Conservation (phyloP, 2,329 filamentous ascomycete genomes). For the Scedosporium dehoogii region DNA sequence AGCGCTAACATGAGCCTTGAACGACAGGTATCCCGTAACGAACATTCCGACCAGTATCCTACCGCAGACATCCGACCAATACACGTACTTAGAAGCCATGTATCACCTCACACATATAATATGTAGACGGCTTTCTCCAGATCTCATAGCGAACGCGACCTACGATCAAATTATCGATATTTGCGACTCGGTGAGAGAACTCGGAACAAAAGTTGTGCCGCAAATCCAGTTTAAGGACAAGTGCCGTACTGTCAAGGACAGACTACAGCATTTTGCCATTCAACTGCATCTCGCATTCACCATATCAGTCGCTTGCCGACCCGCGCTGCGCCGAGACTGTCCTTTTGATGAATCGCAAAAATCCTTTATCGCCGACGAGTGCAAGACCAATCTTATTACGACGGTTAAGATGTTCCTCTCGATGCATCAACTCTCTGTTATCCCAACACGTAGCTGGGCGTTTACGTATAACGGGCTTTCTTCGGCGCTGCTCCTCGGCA, state of each 20-base stretch:
- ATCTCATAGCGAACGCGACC: slow-evolving; percentile 35
- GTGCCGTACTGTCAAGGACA: slow-evolving; percentile 54
- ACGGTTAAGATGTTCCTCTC: slow-evolving; percentile 60
- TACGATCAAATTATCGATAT: slow-evolving; percentile 48
- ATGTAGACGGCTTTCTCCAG: slow-evolving; percentile 45
- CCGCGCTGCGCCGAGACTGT: slow-evolving; percentile 47
- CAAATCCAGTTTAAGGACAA: slow-evolving; percentile 49
- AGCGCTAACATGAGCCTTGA: slow-evolving; percentile 2
- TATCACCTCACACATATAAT: slow-evolving; percentile 54
- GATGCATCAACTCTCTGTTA: slow-evolving; percentile 58
- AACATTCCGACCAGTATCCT: slow-evolving; percentile 47
- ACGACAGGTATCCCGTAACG: slow-evolving; percentile 48
- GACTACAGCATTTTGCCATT: slow-evolving; percentile 54
- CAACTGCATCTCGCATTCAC: slow-evolving; percentile 57
- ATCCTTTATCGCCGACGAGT: slow-evolving; percentile 43
- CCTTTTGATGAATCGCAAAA: slow-evolving; percentile 42
- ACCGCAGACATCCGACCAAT: slow-evolving; percentile 36
- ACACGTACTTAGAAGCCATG: slow-evolving; percentile 55
- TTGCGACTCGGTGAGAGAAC: slow-evolving; percentile 43
- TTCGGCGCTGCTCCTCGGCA: slow-evolving; percentile 53
- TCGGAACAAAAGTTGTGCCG: slow-evolving; percentile 35
- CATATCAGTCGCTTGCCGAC: slow-evolving; percentile 54
- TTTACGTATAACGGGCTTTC: slow-evolving; percentile 60
- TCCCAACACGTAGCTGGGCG: slow-evolving; percentile 57
- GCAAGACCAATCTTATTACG: slow-evolving; percentile 53